Evolutionary conservation across 345 rosid species (phyloP).

Genomic region (Sonneratia caseolaris): DNA sequence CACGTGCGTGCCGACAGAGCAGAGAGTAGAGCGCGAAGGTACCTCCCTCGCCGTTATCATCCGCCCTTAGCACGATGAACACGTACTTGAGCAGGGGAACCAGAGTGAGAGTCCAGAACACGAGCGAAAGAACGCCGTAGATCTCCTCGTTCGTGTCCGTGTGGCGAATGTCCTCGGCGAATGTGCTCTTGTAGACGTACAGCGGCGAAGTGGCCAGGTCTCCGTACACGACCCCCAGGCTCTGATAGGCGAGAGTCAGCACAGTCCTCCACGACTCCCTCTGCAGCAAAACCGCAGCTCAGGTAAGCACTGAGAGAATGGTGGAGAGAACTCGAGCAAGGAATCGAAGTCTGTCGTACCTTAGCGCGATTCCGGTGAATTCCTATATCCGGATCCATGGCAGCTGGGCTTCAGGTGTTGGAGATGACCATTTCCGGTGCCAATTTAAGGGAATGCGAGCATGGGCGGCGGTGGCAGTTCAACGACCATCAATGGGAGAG

Average conservation of each 20-base stretch:
- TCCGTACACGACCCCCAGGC: conserved; percentile 82
- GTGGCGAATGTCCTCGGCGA: conserved; percentile 64
- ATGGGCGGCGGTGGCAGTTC: background rate
- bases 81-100: conserved; percentile 82
- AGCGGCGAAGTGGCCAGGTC: conserved; percentile 82
- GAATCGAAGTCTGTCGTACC: conserved; percentile 2
- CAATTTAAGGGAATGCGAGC: background rate
- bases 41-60: conserved; percentile 92
- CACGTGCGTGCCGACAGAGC: conserved; percentile 77
- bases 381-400: conserved; percentile 16
- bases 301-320: background rate
- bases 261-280: conserved; percentile 76
- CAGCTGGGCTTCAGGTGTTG: background rate
- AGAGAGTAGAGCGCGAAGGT: conserved; percentile 88
- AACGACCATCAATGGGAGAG: background rate
- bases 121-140: conserved; percentile 73
- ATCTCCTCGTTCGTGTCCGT: conserved; percentile 84
- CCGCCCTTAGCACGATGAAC: conserved; percentile 71
- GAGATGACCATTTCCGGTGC: background rate
- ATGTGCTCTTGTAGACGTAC: conserved; percentile 74
- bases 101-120: conserved; percentile 84
- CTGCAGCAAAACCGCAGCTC: conserved; percentile 27
- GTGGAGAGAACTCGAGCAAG: background rate
- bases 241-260: conserved; percentile 53
- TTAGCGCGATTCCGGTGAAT: conserved; percentile 6